Conservation (phyloP, 2,329 filamentous ascomycete genomes). For the Bipolaris victoriae region DNA sequence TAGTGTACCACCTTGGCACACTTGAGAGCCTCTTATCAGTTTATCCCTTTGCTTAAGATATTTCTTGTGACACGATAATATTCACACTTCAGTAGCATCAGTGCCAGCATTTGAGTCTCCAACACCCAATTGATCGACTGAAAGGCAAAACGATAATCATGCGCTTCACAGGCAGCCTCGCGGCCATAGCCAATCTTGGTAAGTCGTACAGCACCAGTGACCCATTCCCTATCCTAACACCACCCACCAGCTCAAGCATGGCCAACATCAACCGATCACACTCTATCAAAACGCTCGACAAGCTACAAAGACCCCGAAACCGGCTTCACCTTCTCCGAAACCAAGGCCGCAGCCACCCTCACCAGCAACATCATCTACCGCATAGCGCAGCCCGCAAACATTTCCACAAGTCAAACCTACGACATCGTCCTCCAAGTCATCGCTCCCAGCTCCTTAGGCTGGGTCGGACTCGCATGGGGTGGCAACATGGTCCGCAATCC, state of each 20-base stretch:
- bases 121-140: neutral
- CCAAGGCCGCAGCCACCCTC: conserved; percentile 37
- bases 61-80: conserved; percentile 15
- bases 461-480: conserved; percentile 41
- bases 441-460: conserved; percentile 35
- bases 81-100: neutral
- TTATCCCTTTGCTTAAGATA: conserved; percentile 24
- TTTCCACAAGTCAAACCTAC: conserved; percentile 27
- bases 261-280: conserved; percentile 15
- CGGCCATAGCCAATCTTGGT: conserved; percentile 32
- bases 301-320: conserved; percentile 37
- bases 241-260: conserved; percentile 20
- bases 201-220: neutral
- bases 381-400: conserved; percentile 34
- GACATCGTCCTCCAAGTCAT: conserved; percentile 40
- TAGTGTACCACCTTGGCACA: conserved; percentile 35
- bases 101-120: neutral
- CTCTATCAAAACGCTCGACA: conserved; percentile 20
- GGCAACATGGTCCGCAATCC: conserved; percentile 43
- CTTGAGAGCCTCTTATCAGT: conserved; percentile 27
- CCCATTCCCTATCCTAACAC: neutral
- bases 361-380: conserved; percentile 36
- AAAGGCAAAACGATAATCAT: conserved; percentile 20
- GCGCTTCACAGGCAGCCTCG: conserved; percentile 26
- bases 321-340: conserved; percentile 44